Evolutionary conservation across 2,329 filamentous ascomycete genomes (phyloP), one percentile per base, ranked within the genome.

Genomic region (Decorospora gaudefroyi): DNA sequence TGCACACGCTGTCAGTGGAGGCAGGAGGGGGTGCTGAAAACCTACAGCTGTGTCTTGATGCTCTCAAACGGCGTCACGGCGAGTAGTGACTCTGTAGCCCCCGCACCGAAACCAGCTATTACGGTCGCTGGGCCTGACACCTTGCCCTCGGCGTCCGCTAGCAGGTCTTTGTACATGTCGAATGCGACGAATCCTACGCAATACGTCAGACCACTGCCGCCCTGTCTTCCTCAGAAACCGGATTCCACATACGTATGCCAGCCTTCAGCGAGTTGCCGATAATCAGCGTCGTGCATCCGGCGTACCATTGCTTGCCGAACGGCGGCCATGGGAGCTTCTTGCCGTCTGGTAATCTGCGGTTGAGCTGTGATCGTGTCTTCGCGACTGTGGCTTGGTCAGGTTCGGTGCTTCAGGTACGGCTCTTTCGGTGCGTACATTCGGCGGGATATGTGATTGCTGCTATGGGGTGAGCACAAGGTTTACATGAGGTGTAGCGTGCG

Each of bases 221-320:
- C 12, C 15, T 21, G 5, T 19, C n/a, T 19, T 18, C 4, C n/a
- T 2, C n/a, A n/a, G n/a, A n/a, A n/a, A n/a, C n/a, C n/a, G n/a
- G n/a, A n/a, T n/a, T 19, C 4, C 19, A 78, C 86, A 49, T 80
- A 91, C 90, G 86, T 53, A 97, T 95, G 47, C 90, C 93, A 25
- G 93, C 93, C 76, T 99, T 99, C 68, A 93, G 80, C 39, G 90
- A 95, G 74, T 99, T 99, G 49, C 93, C 93, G 58, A 97, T 90
- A 47, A 99, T 95, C 68, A 96, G 75, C 18, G 93, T 97, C 32
- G 93, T 97, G 76, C 93, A 99, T 25, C 93, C 93, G 9, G 93
- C 92, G 72, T 99, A 99, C 93, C 93, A 99, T 72, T 95, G 90
- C 60, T 75, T 78, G 34, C 93, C 93, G 65, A 97, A 97, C 8